These are phyloP conservation scores for Trametes sanguinea DNA, from an alignment of 768 basidiomycete species.

Conservation along the genomic window DNA sequence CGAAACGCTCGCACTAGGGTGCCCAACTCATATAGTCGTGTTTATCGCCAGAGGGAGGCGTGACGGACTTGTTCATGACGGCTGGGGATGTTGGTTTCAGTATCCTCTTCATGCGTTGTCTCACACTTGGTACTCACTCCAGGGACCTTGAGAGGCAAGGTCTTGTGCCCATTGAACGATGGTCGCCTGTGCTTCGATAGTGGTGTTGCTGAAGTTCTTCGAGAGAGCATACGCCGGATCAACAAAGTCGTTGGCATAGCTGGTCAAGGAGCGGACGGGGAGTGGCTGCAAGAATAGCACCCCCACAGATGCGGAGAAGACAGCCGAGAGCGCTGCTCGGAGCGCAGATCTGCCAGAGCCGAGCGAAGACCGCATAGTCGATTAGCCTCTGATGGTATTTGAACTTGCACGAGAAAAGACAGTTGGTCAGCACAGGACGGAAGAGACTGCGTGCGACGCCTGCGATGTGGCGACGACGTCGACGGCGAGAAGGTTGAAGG, in stretches of 20 bases:
- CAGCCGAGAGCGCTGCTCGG: slow-evolving; percentile 5
- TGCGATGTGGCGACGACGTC: neutral
- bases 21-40: slow-evolving; percentile 74
- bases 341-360: neutral
- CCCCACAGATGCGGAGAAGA: slow-evolving; percentile 9
- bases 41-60: slow-evolving; percentile 52
- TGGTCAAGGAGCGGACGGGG: slow-evolving; percentile 34
- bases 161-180: slow-evolving; percentile 50
- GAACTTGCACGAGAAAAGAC: neutral
- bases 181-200: slow-evolving; percentile 47
- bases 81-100: slow-evolving; percentile 32
- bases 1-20: slow-evolving; percentile 53
- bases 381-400: neutral
- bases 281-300: slow-evolving; percentile 9
- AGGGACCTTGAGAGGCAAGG: slow-evolving; percentile 49
- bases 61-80: slow-evolving; percentile 49
- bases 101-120: neutral
- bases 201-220: slow-evolving; percentile 43
- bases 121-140: slow-evolving; percentile 43
- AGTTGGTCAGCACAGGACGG: neutral
- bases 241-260: slow-evolving; percentile 59
- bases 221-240: slow-evolving; percentile 51
- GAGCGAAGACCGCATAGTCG: neutral
- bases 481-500: neutral
- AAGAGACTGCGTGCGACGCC: neutral